Evolutionary conservation across 805 yeast genomes (phyloP).

Genomic region (Maudiozyma serrabonitensis): DNA sequence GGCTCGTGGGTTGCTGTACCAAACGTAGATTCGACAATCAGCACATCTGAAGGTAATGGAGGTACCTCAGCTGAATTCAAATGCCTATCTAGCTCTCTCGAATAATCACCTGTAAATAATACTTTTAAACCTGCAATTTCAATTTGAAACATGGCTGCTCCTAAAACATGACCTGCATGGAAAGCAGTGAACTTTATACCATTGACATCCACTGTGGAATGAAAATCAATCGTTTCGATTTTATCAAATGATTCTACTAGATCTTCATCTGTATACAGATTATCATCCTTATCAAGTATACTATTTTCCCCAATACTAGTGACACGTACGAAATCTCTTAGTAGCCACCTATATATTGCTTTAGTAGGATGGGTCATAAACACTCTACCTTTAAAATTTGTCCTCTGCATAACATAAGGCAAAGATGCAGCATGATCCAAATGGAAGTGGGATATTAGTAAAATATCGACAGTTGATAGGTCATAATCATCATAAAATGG

Average conservation of each 20-base stretch:
- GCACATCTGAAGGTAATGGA: conserved; percentile 71
- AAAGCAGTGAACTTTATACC: conserved; percentile 95
- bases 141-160: conserved; percentile 95
- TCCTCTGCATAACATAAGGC: conserved; percentile 96
- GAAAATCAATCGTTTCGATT: conserved; percentile 91
- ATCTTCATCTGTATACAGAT: conserved; percentile 84
- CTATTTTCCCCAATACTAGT: conserved; percentile 45
- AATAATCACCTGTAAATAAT: conserved; percentile 92
- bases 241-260: conserved; percentile 75
- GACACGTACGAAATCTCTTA: conserved; percentile 89
- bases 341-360: conserved; percentile 92
- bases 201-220: conserved; percentile 87
- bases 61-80: conserved; percentile 93
- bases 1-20: conserved; percentile 98
- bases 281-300: conserved; percentile 32
- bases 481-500: conserved; percentile 97
- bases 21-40: conserved; percentile 91
- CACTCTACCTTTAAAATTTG: conserved; percentile 88
- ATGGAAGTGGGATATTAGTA: conserved; percentile 90
- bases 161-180: conserved; percentile 99
- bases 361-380: conserved; percentile 99
- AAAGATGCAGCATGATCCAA: conserved; percentile 96
- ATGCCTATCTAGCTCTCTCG: conserved; percentile 93
- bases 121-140: conserved; percentile 89
- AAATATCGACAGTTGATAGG: conserved; percentile 71